Conservation (phyloP, 257 asterid genomes). For the Rhazya stricta region DNA sequence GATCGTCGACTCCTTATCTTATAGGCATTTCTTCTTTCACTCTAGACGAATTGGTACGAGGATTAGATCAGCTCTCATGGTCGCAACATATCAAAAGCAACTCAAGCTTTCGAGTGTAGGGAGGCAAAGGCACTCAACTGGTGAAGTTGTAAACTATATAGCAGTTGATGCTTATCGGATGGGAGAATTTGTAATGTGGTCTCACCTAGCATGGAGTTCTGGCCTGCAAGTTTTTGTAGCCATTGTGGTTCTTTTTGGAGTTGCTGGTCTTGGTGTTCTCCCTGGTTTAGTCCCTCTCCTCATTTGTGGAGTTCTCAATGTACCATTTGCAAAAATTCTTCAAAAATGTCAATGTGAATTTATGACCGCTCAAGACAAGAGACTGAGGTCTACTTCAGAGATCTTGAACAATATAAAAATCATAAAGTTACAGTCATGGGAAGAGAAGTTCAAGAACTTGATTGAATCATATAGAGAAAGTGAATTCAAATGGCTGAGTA, state of each 20-base stretch:
- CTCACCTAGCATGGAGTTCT: constrained; percentile 48
- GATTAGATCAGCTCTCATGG: constrained; percentile 72
- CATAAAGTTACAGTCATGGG: constrained; percentile 80
- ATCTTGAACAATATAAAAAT: constrained; percentile 73
- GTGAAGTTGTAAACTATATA: constrained; percentile 66
- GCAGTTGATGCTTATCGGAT: constrained; percentile 74
- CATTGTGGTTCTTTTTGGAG: constrained; percentile 35
- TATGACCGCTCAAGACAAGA: constrained; percentile 60
- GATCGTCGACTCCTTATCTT: constrained; percentile 46
- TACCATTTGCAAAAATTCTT: constrained; percentile 58
- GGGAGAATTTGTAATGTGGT: constrained; percentile 73
- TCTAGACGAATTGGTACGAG: constrained; percentile 59
- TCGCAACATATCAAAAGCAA: constrained; percentile 57
- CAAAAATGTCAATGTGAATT: constrained; percentile 63
- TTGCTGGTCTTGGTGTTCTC: constrained; percentile 66
- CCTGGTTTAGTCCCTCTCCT: constrained; percentile 60
- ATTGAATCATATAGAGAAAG: constrained; percentile 39
- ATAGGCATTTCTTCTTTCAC: constrained; percentile 57
- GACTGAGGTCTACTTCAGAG: constrained; percentile 61
- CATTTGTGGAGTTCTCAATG: constrained; percentile 49
- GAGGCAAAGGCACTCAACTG: constrained; percentile 54
- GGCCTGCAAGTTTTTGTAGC: constrained; percentile 39
- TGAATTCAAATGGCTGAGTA: constrained; percentile 62
- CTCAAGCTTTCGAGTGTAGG: constrained; percentile 57
- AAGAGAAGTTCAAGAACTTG: constrained; percentile 53